Percentiles rank a stretch among this genome's conserved stretches.
These are phyloP conservation scores for Hibiscus mutabilis DNA, from an alignment of 345 rosid species.

Conservation along the genomic window DNA sequence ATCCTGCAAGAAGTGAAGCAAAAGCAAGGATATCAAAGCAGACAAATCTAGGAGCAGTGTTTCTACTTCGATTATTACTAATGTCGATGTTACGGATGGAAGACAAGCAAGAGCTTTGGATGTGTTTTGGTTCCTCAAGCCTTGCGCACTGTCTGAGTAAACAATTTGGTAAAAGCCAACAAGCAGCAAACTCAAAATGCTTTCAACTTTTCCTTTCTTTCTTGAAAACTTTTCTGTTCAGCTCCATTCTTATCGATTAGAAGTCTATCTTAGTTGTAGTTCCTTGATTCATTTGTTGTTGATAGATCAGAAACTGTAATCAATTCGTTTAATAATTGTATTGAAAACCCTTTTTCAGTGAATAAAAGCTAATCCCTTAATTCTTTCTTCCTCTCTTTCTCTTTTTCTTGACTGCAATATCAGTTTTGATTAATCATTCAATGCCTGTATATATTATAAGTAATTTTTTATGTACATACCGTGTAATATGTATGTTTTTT, in stretches of 20 bases:
- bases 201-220: slow-evolving; percentile 16
- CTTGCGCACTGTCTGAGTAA: slow-evolving; percentile 62
- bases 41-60: slow-evolving; percentile 24
- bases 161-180: not conserved
- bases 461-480: no score
- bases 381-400: no score
- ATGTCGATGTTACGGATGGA: slow-evolving; percentile 29
- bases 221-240: not conserved
- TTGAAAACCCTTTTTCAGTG: not conserved
- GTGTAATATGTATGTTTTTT: no score
- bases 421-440: no score
- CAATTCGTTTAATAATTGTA: no score
- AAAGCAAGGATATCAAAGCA: slow-evolving; percentile 27
- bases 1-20: slow-evolving; percentile 49
- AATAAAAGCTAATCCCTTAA: no score
- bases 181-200: not conserved
- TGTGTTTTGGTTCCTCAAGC: slow-evolving; percentile 91
- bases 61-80: slow-evolving; percentile 15
- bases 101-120: slow-evolving; percentile 51
- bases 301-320: not conserved
- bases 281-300: not conserved
- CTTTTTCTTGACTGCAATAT: no score
- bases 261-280: not conserved
- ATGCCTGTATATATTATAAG: no score
- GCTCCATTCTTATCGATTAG: not conserved